Conservation (phyloP, 1,284 basidiomycete species). For the Inonotus hispidus region DNA sequence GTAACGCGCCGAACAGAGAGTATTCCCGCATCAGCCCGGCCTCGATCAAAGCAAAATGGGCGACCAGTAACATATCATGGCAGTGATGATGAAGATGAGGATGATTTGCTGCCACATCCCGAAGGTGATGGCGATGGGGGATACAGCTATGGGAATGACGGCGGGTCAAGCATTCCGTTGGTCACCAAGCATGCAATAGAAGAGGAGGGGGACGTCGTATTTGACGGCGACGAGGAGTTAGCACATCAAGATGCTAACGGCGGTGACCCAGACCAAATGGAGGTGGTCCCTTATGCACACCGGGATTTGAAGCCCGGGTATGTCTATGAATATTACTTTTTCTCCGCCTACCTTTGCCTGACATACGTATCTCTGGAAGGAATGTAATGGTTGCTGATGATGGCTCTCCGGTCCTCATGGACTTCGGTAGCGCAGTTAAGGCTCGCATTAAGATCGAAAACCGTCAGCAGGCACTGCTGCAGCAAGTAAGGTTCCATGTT, state of each 20-base stretch:
- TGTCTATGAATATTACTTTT: constrained; percentile 28
- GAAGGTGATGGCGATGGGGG: constrained; percentile 67
- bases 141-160: constrained; percentile 56
- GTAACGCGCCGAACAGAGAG: constrained; percentile 19
- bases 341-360: constrained; percentile 1
- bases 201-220: constrained; percentile 56
- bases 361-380: constrained; percentile 34
- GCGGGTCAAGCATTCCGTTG: constrained; percentile 38
- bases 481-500: constrained; percentile 50
- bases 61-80: constrained; percentile 26
- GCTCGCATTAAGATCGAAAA: constrained; percentile 77
- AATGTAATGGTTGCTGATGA: constrained; percentile 97
- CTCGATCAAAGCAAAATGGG: constrained; percentile 20
- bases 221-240: constrained; percentile 74
- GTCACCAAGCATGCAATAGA: constrained; percentile 47
- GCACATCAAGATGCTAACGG: constrained; percentile 26
- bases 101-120: constrained; percentile 62
- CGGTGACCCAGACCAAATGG: constrained; percentile 37
- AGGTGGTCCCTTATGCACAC: constrained; percentile 88
- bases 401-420: constrained; percentile 90
- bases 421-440: constrained; percentile 87
- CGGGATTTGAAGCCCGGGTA: constrained; percentile 96
- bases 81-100: constrained; percentile 45
- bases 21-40: constrained; percentile 25
- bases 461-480: constrained; percentile 79